These are phyloP conservation scores for Pleurotus eryngii DNA, from an alignment of 768 basidiomycete genomes.

Conservation along the genomic window DNA sequence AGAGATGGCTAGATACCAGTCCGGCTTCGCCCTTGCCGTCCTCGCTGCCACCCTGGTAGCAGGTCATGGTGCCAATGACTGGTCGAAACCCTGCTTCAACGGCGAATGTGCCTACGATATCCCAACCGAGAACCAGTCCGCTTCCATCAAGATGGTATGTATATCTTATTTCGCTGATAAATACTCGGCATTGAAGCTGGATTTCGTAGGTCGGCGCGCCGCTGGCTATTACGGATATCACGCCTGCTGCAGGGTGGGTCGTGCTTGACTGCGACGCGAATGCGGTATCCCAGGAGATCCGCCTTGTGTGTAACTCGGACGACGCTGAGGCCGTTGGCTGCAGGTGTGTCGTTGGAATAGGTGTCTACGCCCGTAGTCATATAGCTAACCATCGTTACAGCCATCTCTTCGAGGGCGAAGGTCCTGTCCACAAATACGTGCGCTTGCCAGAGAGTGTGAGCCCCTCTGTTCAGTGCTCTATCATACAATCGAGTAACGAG, in stretches of 20 bases:
- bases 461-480: neutral
- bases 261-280: neutral
- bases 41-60: slow-evolving; percentile 1
- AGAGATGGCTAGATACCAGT: slow-evolving; percentile 1
- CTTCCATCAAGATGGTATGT: neutral
- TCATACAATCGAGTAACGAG: neutral
- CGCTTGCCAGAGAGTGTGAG: neutral
- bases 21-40: neutral
- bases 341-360: neutral
- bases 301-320: neutral
- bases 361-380: neutral
- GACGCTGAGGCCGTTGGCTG: neutral
- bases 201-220: neutral
- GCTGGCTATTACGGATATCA: neutral
- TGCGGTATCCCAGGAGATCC: neutral
- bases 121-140: neutral
- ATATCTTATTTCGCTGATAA: neutral
- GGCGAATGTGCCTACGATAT: slow-evolving; percentile 3
- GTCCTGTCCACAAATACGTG: neutral
- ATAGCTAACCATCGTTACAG: neutral
- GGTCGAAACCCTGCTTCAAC: slow-evolving; percentile 1
- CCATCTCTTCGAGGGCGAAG: neutral
- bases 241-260: neutral
- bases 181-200: neutral
- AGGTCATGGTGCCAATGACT: neutral